Evolutionary conservation across 257 asterid genomes (phyloP).

Genomic region (Salvia hispanica): DNA sequence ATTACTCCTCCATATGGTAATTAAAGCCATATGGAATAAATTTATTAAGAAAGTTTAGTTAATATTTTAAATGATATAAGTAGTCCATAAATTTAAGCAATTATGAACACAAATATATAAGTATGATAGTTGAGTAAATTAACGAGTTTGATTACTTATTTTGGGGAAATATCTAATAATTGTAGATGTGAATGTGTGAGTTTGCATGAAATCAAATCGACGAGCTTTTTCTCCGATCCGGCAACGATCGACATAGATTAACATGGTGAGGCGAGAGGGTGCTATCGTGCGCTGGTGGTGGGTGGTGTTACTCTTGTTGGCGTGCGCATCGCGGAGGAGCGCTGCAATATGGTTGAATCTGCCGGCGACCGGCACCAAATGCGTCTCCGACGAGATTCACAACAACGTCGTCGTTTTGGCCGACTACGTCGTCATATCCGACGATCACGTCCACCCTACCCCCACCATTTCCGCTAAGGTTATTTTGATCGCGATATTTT

Average conservation of each 20-base stretch:
- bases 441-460: slow-evolving; percentile 51
- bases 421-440: slow-evolving; percentile 71
- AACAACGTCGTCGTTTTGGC: slow-evolving; percentile 85
- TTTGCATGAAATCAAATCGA: slow-evolving; percentile 11
- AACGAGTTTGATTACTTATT: no score
- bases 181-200: background rate
- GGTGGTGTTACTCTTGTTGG: slow-evolving; percentile 21
- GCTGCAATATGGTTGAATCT: slow-evolving; percentile 74
- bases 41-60: no score
- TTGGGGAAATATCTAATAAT: no score
- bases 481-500: background rate
- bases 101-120: background rate
- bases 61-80: no score
- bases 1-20: no score
- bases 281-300: slow-evolving; percentile 41
- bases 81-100: no score
- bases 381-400: slow-evolving; percentile 91
- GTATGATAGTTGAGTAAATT: background rate
- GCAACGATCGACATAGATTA: slow-evolving; percentile 17
- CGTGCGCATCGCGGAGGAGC: slow-evolving; percentile 32
- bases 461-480: slow-evolving; percentile 82
- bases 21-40: no score
- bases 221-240: no score
- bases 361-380: slow-evolving; percentile 69
- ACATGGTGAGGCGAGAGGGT: slow-evolving; percentile 26